phyloP scores from a whole-genome alignment of 225 moss, liverwort and hornwort species.

The Rhytidiadelphus loreus region DNA sequence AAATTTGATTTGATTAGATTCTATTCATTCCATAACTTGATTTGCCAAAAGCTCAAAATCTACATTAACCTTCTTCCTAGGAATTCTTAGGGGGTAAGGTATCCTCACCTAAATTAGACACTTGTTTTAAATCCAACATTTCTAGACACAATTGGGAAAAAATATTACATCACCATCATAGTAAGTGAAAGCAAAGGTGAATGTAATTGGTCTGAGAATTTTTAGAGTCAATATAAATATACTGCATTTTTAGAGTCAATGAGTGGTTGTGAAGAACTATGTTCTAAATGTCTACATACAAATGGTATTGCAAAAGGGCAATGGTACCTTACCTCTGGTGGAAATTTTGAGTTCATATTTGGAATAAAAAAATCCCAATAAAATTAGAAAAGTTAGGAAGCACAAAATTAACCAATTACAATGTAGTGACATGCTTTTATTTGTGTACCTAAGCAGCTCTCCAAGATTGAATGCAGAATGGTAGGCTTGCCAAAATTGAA shows the following conservation, averaged over 20 bases:
- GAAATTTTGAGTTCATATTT: not conserved
- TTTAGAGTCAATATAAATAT: not conserved
- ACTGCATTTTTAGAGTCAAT: not conserved
- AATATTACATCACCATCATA: not conserved
- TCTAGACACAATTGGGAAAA: rapidly evolving
- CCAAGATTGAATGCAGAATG: not conserved
- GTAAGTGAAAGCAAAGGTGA: not conserved
- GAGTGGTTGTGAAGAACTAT: rapidly evolving
- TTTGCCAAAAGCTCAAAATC: not conserved
- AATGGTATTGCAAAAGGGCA: not conserved
- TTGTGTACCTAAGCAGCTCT: rapidly evolving
- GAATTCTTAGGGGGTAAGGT: not conserved
- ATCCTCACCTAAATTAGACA: rapidly evolving
- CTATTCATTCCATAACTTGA: not conserved
- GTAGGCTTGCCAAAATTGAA: not conserved
- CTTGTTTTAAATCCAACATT: not conserved
- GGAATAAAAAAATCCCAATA: rapidly evolving
- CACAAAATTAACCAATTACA: not conserved
- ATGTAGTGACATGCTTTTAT: rapidly evolving
- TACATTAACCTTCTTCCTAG: not conserved
- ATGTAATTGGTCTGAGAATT: not conserved
- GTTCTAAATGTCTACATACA: not conserved
- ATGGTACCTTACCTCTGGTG: rapidly evolving
- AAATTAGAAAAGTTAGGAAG: not conserved
- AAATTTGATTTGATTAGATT: not conserved